Evolutionary conservation across 2,329 filamentous ascomycete genomes (phyloP).

Genomic region (Penicillium sp.): DNA sequence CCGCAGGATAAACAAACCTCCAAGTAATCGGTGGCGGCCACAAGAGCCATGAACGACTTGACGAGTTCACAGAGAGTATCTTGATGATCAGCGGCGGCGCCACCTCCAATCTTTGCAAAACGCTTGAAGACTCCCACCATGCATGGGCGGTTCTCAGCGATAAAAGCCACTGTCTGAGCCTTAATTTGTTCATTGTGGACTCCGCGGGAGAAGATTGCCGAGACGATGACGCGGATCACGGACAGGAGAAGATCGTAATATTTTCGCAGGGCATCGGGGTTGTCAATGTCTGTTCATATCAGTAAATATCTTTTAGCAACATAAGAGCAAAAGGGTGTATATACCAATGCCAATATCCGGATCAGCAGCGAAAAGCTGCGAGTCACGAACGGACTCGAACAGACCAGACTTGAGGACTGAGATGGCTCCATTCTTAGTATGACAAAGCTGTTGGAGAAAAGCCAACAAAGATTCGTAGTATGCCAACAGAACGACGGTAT

Average conservation of each 20-base stretch:
- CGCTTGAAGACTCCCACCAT: slow-evolving; percentile 90
- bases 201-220: slow-evolving; percentile 77
- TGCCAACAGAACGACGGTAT: slow-evolving; percentile 55
- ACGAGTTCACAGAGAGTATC: slow-evolving; percentile 72
- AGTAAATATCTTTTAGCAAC: slow-evolving; percentile 8
- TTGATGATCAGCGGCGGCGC: slow-evolving; percentile 50
- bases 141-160: slow-evolving; percentile 76
- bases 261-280: slow-evolving; percentile 68
- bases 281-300: slow-evolving; percentile 56
- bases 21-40: slow-evolving; percentile 78
- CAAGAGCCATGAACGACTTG: slow-evolving; percentile 79
- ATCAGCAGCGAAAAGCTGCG: slow-evolving; percentile 82
- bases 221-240: slow-evolving; percentile 76
- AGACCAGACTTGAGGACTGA: slow-evolving; percentile 86
- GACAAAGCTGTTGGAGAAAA: slow-evolving; percentile 78
- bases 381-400: slow-evolving; percentile 75
- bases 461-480: slow-evolving; percentile 74
- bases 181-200: slow-evolving; percentile 72
- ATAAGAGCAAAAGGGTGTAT: slow-evolving; percentile 14
- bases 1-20: slow-evolving; percentile 61
- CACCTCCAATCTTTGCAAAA: slow-evolving; percentile 70
- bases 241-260: slow-evolving; percentile 83
- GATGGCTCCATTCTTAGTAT: slow-evolving; percentile 79
- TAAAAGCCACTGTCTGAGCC: slow-evolving; percentile 73
- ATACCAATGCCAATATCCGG: slow-evolving; percentile 80